These are phyloP conservation scores for Ilex aquifolium DNA, from an alignment of 257 asterid species.

Conservation along the genomic window DNA sequence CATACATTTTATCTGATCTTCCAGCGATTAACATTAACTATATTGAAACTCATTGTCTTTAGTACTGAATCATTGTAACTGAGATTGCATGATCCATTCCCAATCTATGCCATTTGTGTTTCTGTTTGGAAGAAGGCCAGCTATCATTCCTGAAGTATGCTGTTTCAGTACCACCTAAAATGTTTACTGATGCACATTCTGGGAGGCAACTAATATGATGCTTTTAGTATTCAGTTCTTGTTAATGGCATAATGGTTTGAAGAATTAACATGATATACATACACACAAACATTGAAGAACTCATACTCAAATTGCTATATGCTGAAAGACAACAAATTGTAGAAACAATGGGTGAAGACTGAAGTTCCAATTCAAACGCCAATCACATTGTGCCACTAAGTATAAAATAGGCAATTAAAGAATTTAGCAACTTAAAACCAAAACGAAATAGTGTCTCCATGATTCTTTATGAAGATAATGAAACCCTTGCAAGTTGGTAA, in stretches of 20 bases:
- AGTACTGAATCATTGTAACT: slow-evolving; percentile 1
- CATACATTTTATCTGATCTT: neutral
- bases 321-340: too few relatives aligned
- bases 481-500: too few relatives aligned
- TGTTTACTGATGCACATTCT: slow-evolving; percentile 85
- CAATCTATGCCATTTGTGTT: slow-evolving; percentile 86
- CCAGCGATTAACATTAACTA: neutral
- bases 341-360: too few relatives aligned
- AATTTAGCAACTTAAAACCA: too few relatives aligned
- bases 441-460: too few relatives aligned
- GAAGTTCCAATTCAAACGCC: too few relatives aligned
- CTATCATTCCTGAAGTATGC: slow-evolving; percentile 83
- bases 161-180: slow-evolving; percentile 69
- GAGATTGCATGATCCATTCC: slow-evolving; percentile 69
- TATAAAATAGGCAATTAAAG: too few relatives aligned
- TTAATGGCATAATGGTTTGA: too few relatives aligned
- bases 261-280: too few relatives aligned
- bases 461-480: too few relatives aligned
- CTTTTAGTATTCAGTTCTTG: slow-evolving; percentile 5
- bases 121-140: slow-evolving; percentile 96
- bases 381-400: slow-evolving; percentile 4
- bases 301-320: too few relatives aligned
- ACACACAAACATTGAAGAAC: too few relatives aligned
- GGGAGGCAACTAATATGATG: slow-evolving; percentile 65
- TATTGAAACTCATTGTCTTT: neutral